Evolutionary conservation across 352 stramenopile genomes (phyloP).

Genomic region (Pythium rhizo-oryzae): DNA sequence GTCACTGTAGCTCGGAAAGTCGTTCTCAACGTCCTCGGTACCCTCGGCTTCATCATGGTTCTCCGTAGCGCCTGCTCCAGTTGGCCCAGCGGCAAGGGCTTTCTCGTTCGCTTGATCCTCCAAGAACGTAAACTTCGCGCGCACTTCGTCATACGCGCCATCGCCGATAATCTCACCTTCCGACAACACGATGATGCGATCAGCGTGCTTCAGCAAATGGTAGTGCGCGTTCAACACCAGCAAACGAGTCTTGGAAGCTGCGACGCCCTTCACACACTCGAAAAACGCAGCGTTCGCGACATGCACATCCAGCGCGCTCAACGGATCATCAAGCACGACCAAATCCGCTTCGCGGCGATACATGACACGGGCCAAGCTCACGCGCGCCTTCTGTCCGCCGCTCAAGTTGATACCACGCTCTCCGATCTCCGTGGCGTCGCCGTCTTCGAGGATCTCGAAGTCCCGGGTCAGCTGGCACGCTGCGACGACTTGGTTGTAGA

Average conservation of each 20-base stretch:
- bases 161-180: slow-evolving; percentile 54
- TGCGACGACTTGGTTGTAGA: slow-evolving; percentile 41
- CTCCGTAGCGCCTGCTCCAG: too few relatives aligned
- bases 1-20: background rate
- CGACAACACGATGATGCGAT: slow-evolving; percentile 38
- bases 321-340: slow-evolving; percentile 39
- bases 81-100: background rate
- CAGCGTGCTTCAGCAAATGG: slow-evolving; percentile 24
- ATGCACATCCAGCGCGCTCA: slow-evolving; percentile 38
- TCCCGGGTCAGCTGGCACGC: slow-evolving; percentile 58
- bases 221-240: slow-evolving; percentile 79
- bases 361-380: slow-evolving; percentile 31
- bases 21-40: too few relatives aligned
- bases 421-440: slow-evolving; percentile 69
- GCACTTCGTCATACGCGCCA: slow-evolving; percentile 21
- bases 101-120: slow-evolving; percentile 34
- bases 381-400: slow-evolving; percentile 36
- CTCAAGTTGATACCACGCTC: slow-evolving; percentile 47
- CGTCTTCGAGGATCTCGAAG: slow-evolving; percentile 58
- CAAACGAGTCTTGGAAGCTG: slow-evolving; percentile 45
- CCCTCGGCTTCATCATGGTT: too few relatives aligned
- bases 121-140: slow-evolving; percentile 54
- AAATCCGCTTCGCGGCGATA: slow-evolving; percentile 39
- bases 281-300: slow-evolving; percentile 37
- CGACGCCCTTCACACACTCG: slow-evolving; percentile 27